A percentile compares a stretch with the other conserved stretches of the same genome.
Evolutionary conservation across 2,329 filamentous ascomycete genomes (phyloP).

Genomic region (Coniochaeta pulveracea): DNA sequence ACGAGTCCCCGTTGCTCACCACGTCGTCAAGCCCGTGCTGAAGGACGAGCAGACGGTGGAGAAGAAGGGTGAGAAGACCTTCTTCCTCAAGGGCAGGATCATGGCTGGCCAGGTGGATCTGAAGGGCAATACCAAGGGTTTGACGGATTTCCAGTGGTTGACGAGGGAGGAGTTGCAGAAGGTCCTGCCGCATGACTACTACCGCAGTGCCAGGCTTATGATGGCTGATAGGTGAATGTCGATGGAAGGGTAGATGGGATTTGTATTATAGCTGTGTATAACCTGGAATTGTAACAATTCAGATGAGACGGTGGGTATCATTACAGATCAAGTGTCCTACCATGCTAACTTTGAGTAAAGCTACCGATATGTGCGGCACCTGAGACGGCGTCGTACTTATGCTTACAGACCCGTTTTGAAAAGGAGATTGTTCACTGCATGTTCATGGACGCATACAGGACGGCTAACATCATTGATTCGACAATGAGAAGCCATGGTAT

Average conservation of each 20-base stretch:
- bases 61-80: conserved; percentile 64
- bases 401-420: too few relatives aligned
- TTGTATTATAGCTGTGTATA: conserved; percentile 4
- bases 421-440: too few relatives aligned
- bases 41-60: conserved; percentile 25
- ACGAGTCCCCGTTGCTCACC: conserved; percentile 76
- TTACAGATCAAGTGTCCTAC: too few relatives aligned
- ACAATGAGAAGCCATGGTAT: too few relatives aligned
- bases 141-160: conserved; percentile 85
- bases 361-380: too few relatives aligned
- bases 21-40: conserved; percentile 43
- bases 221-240: conserved; percentile 56
- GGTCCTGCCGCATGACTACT: conserved; percentile 58
- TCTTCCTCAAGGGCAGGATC: conserved; percentile 93
- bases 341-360: too few relatives aligned
- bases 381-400: too few relatives aligned
- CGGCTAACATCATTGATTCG: too few relatives aligned
- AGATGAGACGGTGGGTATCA: too few relatives aligned
- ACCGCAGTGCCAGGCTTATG: conserved; percentile 68
- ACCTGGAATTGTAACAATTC: conserved; percentile 3
- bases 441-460: too few relatives aligned
- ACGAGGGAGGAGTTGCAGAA: conserved; percentile 76
- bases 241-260: neutral
- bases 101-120: conserved; percentile 93
- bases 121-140: conserved; percentile 55